These are phyloP conservation scores for Thermothielavioides terrestris DNA, from an alignment of 495 filamentous ascomycete species.

Conservation along the genomic window DNA sequence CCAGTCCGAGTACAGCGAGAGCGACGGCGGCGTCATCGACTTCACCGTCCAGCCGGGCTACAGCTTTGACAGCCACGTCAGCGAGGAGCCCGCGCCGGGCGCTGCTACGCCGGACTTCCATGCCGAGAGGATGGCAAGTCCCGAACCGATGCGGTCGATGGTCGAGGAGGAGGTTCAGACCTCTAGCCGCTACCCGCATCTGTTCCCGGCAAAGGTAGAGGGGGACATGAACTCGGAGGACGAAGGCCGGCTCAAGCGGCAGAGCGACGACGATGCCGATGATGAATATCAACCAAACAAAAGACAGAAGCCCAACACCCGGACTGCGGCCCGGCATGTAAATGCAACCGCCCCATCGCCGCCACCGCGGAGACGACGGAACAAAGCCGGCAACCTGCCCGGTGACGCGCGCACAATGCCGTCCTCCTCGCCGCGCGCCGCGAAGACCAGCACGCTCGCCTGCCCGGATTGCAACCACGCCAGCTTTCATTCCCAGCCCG, in stretches of 20 bases:
- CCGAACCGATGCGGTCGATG: slow-evolving; percentile 12
- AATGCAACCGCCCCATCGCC: background rate
- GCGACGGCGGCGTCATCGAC: slow-evolving; percentile 12
- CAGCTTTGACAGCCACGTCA: slow-evolving; percentile 17
- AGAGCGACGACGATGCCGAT: slow-evolving; percentile 14
- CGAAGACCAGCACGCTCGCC: slow-evolving; percentile 1
- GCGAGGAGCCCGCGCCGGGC: slow-evolving; percentile 6
- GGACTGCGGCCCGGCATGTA: background rate
- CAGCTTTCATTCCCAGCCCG: slow-evolving; percentile 32
- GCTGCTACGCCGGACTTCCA: background rate
- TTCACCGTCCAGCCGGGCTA: slow-evolving; percentile 9
- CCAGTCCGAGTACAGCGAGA: slow-evolving; percentile 26
- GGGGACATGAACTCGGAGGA: background rate
- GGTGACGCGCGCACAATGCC: background rate
- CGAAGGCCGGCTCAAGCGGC: slow-evolving; percentile 14
- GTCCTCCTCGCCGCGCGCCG: background rate
- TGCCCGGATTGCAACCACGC: slow-evolving; percentile 18
- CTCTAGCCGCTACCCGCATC: slow-evolving; percentile 11
- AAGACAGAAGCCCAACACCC: slow-evolving; percentile 15
- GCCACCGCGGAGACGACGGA: background rate
- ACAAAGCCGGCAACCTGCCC: background rate
- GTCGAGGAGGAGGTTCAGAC: slow-evolving; percentile 30
- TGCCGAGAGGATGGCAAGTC: slow-evolving; percentile 12
- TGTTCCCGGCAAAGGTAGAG: slow-evolving; percentile 3
- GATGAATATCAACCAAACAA: slow-evolving; percentile 15